phyloP scores from a whole-genome alignment of 1,284 basidiomycete species.

The Malassezia dermatis region DNA sequence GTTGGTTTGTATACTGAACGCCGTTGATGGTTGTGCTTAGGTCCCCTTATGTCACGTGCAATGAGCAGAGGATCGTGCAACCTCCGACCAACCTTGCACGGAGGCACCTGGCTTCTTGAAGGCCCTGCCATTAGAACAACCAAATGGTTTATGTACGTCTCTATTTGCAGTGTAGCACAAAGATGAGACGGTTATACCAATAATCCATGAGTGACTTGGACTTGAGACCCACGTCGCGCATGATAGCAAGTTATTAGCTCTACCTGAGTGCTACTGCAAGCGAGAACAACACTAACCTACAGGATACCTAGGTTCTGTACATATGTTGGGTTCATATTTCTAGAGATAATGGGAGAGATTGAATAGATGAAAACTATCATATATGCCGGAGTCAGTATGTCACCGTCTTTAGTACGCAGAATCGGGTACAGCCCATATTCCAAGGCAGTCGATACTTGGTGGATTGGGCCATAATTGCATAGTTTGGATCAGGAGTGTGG shows the following conservation, averaged over 20 bases:
- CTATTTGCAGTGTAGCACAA: not conserved
- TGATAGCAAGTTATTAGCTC: conserved; percentile 43
- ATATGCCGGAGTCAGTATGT: not conserved
- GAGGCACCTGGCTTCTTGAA: not conserved
- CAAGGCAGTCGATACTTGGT: not conserved
- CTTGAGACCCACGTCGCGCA: conserved; percentile 15
- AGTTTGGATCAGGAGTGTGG: not conserved
- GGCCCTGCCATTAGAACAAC: not conserved
- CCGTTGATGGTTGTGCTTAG: not conserved
- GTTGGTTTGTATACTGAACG: not conserved
- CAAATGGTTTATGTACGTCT: not conserved
- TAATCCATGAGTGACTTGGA: conserved; percentile 8
- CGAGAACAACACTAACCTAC: not conserved
- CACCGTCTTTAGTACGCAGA: not conserved
- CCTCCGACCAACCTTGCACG: not conserved
- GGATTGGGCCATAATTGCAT: not conserved
- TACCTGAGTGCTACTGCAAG: conserved; percentile 30
- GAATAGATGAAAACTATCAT: not conserved
- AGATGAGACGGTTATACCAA: not conserved
- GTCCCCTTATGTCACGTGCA: not conserved
- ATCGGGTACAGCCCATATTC: not conserved
- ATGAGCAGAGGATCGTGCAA: not conserved
- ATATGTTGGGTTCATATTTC: not conserved
- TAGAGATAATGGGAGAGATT: not conserved
- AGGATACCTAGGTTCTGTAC: not conserved